Evolutionary conservation across 176 grass and related monocot genomes (phyloP).

Genomic region (Alloteropsis semialata): DNA sequence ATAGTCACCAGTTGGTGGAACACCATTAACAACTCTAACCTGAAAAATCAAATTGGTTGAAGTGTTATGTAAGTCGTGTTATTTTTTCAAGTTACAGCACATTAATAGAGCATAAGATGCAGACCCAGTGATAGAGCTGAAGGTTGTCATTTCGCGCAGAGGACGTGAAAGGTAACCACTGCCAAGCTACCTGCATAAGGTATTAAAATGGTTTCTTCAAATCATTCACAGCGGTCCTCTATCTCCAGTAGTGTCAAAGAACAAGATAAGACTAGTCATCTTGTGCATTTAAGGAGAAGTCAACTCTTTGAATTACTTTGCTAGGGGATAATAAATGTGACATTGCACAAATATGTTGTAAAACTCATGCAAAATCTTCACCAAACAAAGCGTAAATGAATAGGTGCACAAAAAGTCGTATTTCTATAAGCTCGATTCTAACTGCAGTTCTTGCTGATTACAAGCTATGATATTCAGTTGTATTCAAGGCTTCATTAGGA

Average conservation of each 20-base stretch:
- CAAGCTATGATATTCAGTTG: not conserved
- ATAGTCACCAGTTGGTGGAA: slow-evolving; percentile 88
- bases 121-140: slow-evolving; percentile 94
- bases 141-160: slow-evolving; percentile 80
- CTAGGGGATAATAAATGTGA: not conserved
- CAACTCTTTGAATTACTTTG: not conserved
- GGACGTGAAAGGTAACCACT: slow-evolving; percentile 91
- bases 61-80: slow-evolving; percentile 1
- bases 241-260: slow-evolving; percentile 2
- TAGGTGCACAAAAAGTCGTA: not conserved
- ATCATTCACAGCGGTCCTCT: not conserved
- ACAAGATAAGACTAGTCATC: not conserved
- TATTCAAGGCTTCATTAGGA: not conserved
- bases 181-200: slow-evolving; percentile 78
- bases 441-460: not conserved
- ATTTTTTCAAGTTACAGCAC: slow-evolving; percentile 1
- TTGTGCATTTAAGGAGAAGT: not conserved
- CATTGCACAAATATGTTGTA: not conserved
- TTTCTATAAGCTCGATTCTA: not conserved
- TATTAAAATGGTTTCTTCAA: slow-evolving; percentile 24
- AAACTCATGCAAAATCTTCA: slow-evolving; percentile 1
- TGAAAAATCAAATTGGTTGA: slow-evolving; percentile 30
- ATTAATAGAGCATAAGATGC: slow-evolving; percentile 29
- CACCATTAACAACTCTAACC: slow-evolving; percentile 87
- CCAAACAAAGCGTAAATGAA: not conserved